Evolutionary conservation across 768 basidiomycete species (phyloP), one percentile per base, ranked within the genome.

Genomic region (Naematelia aurantialba): DNA sequence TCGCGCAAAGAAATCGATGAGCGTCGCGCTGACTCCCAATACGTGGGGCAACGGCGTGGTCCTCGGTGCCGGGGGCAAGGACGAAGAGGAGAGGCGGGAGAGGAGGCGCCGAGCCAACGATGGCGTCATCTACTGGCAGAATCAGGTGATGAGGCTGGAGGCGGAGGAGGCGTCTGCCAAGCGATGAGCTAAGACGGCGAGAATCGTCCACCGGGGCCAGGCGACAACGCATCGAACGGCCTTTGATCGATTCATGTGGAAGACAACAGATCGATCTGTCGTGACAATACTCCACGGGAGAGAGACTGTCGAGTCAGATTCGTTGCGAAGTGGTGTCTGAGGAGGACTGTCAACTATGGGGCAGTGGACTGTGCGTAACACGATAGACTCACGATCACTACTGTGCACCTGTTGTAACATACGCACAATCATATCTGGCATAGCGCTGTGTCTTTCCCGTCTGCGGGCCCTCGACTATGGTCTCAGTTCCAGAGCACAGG

Each of bases 91-190:
- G 44, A 58, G 59, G 12, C 56, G 75, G 46, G 68, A 75, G 57
- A 62, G 64, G 29, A 64, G 71, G 52, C 52, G 72, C 17, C 55
- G 66, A 44, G 76, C 69, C 10, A 63, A 61, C 8, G 70, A 73
- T 57, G 72, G 69, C 29, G 59, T 74, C 1, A 21, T 74, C 3
- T 66, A 74, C 53, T 74, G 72, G 72, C 72, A 74, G 52, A 69
- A 62, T 52, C 66, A 71, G 54, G 68, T 74, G 26, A 58, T 31
- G 19, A 67, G 64, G 48, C 47, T 74, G 45, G 63, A 67, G 31
- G 49, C 50, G 5, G 61, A 52, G 49, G 64, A 68, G 55, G 45
- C 34, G 8, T 17, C 8, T 8, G 45, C 34, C n/a, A 54, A 19
- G 44, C 39, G 45, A 21, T 22, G 27, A 21, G 5, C 30, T 31